Conservation (phyloP, 768 basidiomycete species). For the Strobilomyces echinocephalus region DNA sequence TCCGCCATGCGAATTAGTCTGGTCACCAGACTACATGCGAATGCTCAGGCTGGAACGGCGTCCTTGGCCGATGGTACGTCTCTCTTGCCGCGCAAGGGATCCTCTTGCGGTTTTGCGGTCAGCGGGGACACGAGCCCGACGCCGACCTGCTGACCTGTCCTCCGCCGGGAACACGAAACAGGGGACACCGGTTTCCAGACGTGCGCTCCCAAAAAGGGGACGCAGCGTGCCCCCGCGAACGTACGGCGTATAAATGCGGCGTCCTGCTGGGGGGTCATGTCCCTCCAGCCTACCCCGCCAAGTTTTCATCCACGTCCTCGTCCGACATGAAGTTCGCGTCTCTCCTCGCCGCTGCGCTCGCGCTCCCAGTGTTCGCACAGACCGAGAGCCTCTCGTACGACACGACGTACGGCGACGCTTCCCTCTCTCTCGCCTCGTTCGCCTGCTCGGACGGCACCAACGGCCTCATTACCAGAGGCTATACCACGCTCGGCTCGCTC, state of each 20-base stretch:
- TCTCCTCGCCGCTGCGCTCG: conserved; percentile 6
- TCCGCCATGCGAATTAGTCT: too few species aligned
- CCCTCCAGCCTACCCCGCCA: not conserved
- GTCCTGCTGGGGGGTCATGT: not conserved
- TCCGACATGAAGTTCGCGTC: conserved; percentile 25
- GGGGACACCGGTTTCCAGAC: too few species aligned
- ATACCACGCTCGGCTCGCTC: conserved; percentile 30
- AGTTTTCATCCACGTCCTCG: not conserved
- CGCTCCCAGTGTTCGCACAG: conserved; percentile 17
- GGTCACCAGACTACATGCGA: too few species aligned
- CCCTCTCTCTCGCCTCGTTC: conserved; percentile 13
- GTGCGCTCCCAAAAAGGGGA: too few species aligned
- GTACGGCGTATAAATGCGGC: conserved; percentile 7
- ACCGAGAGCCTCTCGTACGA: conserved; percentile 27
- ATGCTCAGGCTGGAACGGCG: too few species aligned
- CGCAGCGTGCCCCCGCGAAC: too few species aligned
- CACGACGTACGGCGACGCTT: conserved; percentile 26
- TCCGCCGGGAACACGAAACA: not conserved
- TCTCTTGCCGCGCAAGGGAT: too few species aligned
- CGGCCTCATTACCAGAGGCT: conserved; percentile 30
- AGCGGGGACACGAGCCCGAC: not conserved
- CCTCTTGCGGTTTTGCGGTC: too few species aligned
- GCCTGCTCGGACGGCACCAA: conserved; percentile 33
- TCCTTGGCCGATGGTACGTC: too few species aligned
- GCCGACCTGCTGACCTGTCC: conserved; percentile 5